Conservation (phyloP, 2,329 filamentous ascomycete species). For the Magnaporthiopsis rhizophila region DNA sequence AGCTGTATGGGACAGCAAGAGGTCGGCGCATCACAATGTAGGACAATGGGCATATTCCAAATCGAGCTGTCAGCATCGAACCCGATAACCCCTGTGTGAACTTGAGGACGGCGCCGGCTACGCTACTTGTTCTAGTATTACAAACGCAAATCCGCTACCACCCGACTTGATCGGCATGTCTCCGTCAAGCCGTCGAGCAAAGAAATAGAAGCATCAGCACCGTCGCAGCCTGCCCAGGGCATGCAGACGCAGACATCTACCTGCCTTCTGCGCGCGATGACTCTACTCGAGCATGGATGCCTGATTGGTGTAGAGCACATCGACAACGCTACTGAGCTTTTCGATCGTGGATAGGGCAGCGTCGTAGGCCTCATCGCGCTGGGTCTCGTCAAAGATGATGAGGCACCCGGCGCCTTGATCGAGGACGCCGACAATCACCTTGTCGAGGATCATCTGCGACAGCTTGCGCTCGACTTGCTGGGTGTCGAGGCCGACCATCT, state of each 20-base stretch:
- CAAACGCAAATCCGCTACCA: not conserved
- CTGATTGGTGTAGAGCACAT: constrained; percentile 96
- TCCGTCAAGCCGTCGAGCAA: not conserved
- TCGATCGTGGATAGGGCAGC: constrained; percentile 90
- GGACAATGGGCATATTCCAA: not conserved
- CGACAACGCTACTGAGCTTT: constrained; percentile 94
- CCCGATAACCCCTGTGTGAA: not conserved
- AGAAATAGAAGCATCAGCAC: not conserved
- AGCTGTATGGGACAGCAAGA: too few species aligned
- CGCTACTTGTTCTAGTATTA: not conserved
- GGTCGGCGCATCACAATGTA: too few species aligned
- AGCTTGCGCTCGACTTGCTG: constrained; percentile 97
- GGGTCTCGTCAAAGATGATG: constrained; percentile 93
- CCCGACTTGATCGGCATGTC: not conserved
- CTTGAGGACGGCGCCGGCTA: not conserved
- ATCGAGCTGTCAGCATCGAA: not conserved
- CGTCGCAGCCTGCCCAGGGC: not conserved
- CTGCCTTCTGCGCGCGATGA: not conserved
- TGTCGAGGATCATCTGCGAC: constrained; percentile 98
- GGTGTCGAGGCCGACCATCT: constrained; percentile 94
- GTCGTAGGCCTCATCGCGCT: constrained; percentile 89
- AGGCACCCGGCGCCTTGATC: constrained; percentile 97
- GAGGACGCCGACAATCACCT: constrained; percentile 94
- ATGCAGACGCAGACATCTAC: not conserved
- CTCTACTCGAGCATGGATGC: constrained; percentile 86